Evolutionary conservation across 805 yeast species (phyloP), one percentile per base, ranked within the genome.

Genomic region (Saccharomycopsis fodiens): DNA sequence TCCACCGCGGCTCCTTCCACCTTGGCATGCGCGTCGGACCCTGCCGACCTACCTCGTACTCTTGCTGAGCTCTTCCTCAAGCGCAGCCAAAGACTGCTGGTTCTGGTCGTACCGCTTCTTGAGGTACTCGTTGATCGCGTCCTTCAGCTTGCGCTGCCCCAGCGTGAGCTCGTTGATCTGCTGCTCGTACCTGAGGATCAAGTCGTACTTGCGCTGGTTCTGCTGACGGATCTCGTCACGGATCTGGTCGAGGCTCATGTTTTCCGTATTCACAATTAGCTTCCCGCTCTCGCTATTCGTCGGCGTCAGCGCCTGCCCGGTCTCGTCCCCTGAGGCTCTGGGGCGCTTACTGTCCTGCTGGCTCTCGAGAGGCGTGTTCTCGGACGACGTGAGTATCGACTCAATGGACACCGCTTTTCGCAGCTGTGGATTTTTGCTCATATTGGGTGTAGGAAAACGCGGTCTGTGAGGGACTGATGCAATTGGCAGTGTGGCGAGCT

Each of bases 141-240:
- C 20, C 35, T 46, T 46, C 3, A 39, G 37, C 8, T 30, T 4
- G 15, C 16, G 35, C 42, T 40, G 52, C 3, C 40, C 48, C 54
- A 48, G 51, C 23, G 27, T 41, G n/a, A 47, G 23, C 20, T 39
- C 32, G 38, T 34, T 47, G 48, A 36, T 39, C 32, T 32, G 41
- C 45, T 54, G 52, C 39, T 47, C 52, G 6, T 50, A 46, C 22
- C 41, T 35, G 44, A 44, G 39, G 48, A 45, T 48, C 54, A 59
- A 35, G 47, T 35, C 38, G 38, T 38, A 17, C 35, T 37, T 47
- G 44, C 47, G 39, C 47, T 37, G 30, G 40, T 35, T 35, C 44
- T 42, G 35, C 10, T 27, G 5, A 19, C 19, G 21, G 21, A 41
- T 45, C 23, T 45, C 41, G 15, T 41, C 45, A 13, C 48, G 8